These are phyloP conservation scores for Endoconidiophora polonica DNA, from an alignment of 2,329 filamentous ascomycete species.

Conservation along the genomic window DNA sequence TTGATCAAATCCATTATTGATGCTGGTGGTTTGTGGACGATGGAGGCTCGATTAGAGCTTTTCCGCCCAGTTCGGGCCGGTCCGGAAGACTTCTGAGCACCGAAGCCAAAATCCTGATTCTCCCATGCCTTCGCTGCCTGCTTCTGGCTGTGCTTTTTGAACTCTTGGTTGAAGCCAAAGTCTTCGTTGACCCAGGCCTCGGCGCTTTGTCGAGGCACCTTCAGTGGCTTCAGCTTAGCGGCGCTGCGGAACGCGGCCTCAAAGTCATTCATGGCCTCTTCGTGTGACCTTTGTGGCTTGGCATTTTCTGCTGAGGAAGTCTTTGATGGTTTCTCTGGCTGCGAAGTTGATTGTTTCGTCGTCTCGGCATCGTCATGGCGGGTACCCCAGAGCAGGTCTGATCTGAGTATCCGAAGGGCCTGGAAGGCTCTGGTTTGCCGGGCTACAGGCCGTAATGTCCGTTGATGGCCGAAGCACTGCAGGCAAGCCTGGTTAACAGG, in stretches of 20 bases:
- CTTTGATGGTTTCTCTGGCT: too few species aligned
- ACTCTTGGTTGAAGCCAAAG: constrained; percentile 9
- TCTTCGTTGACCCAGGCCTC: constrained; percentile 9
- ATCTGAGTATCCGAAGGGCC: neutral
- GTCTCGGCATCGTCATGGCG: neutral
- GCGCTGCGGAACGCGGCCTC: constrained; percentile 3
- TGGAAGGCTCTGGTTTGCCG: constrained; percentile 1
- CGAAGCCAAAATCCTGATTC: too few species aligned
- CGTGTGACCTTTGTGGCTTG: neutral
- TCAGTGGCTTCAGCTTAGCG: constrained; percentile 2
- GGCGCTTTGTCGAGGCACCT: neutral
- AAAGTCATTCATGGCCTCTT: neutral
- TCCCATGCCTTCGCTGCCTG: neutral
- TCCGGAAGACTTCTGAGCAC: too few species aligned
- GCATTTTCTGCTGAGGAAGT: neutral
- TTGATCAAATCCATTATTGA: too few species aligned
- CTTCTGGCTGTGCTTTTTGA: neutral
- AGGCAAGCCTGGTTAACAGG: constrained; percentile 1
- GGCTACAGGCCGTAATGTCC: neutral
- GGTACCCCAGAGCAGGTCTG: neutral
- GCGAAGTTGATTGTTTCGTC: neutral
- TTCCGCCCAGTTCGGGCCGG: too few species aligned
- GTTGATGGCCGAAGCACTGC: neutral
- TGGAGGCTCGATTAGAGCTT: too few species aligned
- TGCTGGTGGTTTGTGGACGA: too few species aligned